These are phyloP conservation scores for Salix suchowensis DNA, from an alignment of 345 rosid species.

Conservation along the genomic window DNA sequence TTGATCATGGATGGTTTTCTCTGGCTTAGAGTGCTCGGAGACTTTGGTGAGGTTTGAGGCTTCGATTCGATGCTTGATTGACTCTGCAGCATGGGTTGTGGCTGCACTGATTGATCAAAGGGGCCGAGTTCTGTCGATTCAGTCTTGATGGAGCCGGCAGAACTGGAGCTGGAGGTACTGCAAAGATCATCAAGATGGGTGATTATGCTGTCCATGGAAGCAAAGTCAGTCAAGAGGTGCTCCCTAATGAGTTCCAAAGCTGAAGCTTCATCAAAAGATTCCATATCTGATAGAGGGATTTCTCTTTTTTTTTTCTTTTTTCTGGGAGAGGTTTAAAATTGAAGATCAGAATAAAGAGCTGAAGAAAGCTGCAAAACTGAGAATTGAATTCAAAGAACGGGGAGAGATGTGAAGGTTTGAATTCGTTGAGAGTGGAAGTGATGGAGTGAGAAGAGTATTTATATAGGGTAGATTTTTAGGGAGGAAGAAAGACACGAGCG, in stretches of 20 bases:
- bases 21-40: constrained; percentile 46
- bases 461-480: constrained; percentile 6
- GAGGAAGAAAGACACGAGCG: neutral
- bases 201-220: constrained; percentile 36
- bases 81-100: neutral
- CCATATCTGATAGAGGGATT: constrained; percentile 11
- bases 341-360: neutral
- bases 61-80: constrained; percentile 4
- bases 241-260: constrained; percentile 55
- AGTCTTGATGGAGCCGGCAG: neutral
- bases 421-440: constrained; percentile 32
- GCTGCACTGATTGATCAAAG: neutral
- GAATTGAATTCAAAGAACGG: neutral
- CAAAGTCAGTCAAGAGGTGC: constrained; percentile 55
- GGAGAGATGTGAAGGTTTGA: neutral
- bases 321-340: neutral
- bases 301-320: neutral
- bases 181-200: constrained; percentile 17
- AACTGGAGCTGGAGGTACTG: neutral
- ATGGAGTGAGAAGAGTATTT: constrained; percentile 16
- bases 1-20: constrained; percentile 53
- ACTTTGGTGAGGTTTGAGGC: constrained; percentile 2
- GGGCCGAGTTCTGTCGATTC: constrained; percentile 4
- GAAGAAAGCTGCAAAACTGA: neutral
- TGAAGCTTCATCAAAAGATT: constrained; percentile 31